Conservation (phyloP, 345 rosid genomes). For the Carallia brachiata region DNA sequence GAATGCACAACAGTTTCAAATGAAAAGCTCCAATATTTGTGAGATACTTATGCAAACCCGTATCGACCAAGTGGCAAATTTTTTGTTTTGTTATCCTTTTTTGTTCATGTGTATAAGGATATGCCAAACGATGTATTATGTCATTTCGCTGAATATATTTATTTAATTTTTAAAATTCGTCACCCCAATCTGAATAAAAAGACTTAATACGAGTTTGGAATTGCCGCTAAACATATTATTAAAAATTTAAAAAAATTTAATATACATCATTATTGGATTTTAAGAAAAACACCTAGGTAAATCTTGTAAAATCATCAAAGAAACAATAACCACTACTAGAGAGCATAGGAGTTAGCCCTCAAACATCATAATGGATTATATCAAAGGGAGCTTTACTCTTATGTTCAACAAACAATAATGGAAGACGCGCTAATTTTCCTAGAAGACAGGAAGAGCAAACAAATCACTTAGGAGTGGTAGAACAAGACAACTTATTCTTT, state of each 20-base stretch:
- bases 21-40: neutral
- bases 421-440: neutral
- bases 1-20: neutral
- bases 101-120: neutral
- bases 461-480: neutral
- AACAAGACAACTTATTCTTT: neutral
- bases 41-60: neutral
- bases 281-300: neutral
- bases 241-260: too few species aligned
- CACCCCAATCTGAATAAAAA: neutral
- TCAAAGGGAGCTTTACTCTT: neutral
- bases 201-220: neutral
- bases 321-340: neutral
- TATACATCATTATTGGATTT: neutral
- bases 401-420: neutral
- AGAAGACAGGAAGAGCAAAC: neutral
- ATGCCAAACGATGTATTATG: neutral
- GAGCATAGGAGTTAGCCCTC: neutral
- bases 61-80: neutral
- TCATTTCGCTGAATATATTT: neutral
- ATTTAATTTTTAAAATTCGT: neutral
- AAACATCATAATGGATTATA: neutral
- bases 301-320: neutral
- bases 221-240: neutral
- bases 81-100: neutral